These are phyloP conservation scores for Pseudogymnoascus sp. DNA, from an alignment of 2,329 filamentous ascomycete genomes.

Conservation along the genomic window DNA sequence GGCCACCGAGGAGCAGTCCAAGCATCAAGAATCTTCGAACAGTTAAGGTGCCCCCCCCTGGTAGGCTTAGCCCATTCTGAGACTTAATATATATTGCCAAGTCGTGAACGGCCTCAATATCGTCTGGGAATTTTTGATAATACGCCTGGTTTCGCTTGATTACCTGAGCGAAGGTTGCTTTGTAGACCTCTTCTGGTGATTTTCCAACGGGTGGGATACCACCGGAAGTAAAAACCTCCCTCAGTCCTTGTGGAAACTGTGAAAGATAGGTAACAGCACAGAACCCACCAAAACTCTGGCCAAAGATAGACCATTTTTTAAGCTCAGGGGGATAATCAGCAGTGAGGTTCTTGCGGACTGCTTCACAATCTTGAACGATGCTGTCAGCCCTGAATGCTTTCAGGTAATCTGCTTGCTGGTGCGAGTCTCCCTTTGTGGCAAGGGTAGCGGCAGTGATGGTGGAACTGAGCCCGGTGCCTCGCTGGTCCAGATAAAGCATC, in stretches of 20 bases:
- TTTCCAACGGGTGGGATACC: conserved; percentile 71
- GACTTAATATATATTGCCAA: conserved; percentile 57
- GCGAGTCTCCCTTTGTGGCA: conserved; percentile 50
- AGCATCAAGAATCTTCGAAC: conserved; percentile 66
- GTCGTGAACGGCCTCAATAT: conserved; percentile 56
- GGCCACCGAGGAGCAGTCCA: conserved; percentile 68
- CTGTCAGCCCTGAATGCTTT: conserved; percentile 81
- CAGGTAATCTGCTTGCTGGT: conserved; percentile 70
- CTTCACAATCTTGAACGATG: conserved; percentile 83
- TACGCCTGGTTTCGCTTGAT: conserved; percentile 66
- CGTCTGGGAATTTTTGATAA: conserved; percentile 73
- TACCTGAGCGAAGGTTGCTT: conserved; percentile 60
- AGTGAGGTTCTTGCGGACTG: conserved; percentile 68
- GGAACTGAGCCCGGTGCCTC: conserved; percentile 78
- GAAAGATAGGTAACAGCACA: conserved; percentile 77
- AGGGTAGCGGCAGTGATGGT: conserved; percentile 69
- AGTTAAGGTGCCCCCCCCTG: conserved; percentile 65
- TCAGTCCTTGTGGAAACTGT: conserved; percentile 65
- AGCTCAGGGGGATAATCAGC: conserved; percentile 58
- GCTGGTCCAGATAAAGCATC: conserved; percentile 78
- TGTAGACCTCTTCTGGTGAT: conserved; percentile 66
- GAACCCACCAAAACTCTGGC: conserved; percentile 90
- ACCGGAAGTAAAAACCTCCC: conserved; percentile 77
- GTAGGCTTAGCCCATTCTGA: conserved; percentile 51
- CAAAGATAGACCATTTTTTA: conserved; percentile 76